A percentile compares a stretch with the other conserved stretches of the same genome.
Evolutionary conservation across 2,329 filamentous ascomycete species (phyloP).

Genomic region (Penicillium sp.): DNA sequence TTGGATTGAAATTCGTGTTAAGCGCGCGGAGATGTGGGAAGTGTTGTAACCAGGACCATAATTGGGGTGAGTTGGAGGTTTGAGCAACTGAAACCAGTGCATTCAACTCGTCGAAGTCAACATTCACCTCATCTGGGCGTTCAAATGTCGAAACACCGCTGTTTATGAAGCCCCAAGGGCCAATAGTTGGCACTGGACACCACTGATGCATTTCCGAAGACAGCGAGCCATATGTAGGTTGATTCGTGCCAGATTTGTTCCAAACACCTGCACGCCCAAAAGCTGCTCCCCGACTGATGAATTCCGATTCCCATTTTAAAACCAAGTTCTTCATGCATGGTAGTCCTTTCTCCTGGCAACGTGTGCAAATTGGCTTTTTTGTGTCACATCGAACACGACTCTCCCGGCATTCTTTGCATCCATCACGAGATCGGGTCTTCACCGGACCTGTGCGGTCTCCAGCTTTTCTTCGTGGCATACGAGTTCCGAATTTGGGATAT

Average conservation of each 20-base stretch:
- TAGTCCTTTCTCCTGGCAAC: slow-evolving; percentile 37
- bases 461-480: slow-evolving; percentile 39
- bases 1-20: not conserved
- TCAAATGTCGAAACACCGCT: slow-evolving; percentile 31
- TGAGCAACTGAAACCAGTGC: slow-evolving; percentile 10
- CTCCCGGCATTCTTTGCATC: slow-evolving; percentile 42
- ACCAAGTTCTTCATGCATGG: slow-evolving; percentile 38
- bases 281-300: slow-evolving; percentile 40
- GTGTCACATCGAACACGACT: slow-evolving; percentile 45
- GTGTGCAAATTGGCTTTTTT: slow-evolving; percentile 37
- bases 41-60: slow-evolving; percentile 7
- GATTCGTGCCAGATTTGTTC: slow-evolving; percentile 31
- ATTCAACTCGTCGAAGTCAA: slow-evolving; percentile 24
- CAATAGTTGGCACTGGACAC: slow-evolving; percentile 27
- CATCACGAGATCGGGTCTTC: slow-evolving; percentile 41
- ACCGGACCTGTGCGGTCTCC: slow-evolving; percentile 36
- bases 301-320: slow-evolving; percentile 43
- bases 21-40: slow-evolving; percentile 5
- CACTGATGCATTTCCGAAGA: slow-evolving; percentile 25
- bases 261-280: slow-evolving; percentile 46
- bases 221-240: slow-evolving; percentile 18
- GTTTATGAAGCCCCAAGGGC: slow-evolving; percentile 35
- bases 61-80: slow-evolving; percentile 2
- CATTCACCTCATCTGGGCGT: slow-evolving; percentile 25
- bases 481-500: not conserved